A percentile compares a stretch with the other conserved stretches of the same genome.
Conservation (phyloP, 164 flowering plant genomes). For the Litsea cubeba region DNA sequence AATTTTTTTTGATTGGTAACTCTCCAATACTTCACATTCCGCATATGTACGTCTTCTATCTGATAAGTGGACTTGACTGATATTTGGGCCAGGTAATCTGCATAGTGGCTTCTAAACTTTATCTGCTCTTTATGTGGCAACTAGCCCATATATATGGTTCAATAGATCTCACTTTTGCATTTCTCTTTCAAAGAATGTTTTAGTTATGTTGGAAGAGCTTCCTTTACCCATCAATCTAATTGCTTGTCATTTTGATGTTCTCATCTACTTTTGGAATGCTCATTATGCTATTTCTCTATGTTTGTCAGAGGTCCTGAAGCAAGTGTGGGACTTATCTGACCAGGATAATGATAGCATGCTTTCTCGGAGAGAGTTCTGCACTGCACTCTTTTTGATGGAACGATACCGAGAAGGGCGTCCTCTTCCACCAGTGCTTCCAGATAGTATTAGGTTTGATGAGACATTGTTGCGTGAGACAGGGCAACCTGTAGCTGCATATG, state of each 20-base stretch:
- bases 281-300: not conserved
- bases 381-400: slow-evolving; percentile 92
- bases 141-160: not conserved
- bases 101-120: not conserved
- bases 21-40: not conserved
- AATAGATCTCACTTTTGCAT: not conserved
- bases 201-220: not conserved
- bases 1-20: no score
- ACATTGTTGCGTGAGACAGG: slow-evolving; percentile 47
- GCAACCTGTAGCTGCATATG: slow-evolving; percentile 45
- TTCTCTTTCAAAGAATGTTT: not conserved
- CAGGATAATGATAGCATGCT: slow-evolving; percentile 97
- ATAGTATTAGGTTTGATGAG: slow-evolving; percentile 56
- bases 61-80: not conserved
- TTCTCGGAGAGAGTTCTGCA: slow-evolving; percentile 84
- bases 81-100: not conserved
- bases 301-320: slow-evolving; percentile 83
- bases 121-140: not conserved
- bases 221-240: not conserved
- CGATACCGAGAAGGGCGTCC: slow-evolving; percentile 86
- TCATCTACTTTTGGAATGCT: not conserved
- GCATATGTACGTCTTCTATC: not conserved
- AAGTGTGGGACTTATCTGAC: slow-evolving; percentile 98
- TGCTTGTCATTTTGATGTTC: slow-evolving; percentile 1
- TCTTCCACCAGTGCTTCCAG: slow-evolving; percentile 76